Percentiles rank a stretch among this genome's conserved stretches.
phyloP scores from a whole-genome alignment of 768 basidiomycete genomes.

The Tephrocybe sp. region DNA sequence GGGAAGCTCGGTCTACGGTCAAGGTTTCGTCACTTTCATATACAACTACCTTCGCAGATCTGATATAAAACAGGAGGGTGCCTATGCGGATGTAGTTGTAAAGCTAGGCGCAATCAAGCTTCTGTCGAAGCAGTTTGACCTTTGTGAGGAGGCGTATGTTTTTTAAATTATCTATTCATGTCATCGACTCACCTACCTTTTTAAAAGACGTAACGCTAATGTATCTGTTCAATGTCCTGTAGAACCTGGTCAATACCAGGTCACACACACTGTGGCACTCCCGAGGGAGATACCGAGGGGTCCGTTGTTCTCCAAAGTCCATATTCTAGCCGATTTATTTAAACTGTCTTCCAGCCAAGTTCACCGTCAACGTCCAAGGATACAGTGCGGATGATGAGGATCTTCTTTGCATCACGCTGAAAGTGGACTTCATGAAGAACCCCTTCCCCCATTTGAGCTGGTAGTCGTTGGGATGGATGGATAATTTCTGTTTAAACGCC shows the following conservation, averaged over 20 bases:
- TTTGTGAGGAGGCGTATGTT: conserved; percentile 93
- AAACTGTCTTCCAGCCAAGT: conserved; percentile 63
- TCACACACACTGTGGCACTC: conserved; percentile 79
- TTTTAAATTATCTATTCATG: neutral
- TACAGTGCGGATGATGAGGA: conserved; percentile 72
- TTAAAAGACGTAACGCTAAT: conserved; percentile 66
- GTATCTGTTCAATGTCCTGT: conserved; percentile 84
- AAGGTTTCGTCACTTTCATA: conserved; percentile 42
- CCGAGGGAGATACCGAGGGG: conserved; percentile 91
- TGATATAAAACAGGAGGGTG: conserved; percentile 64
- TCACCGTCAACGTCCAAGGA: conserved; percentile 64
- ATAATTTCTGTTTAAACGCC: too few species aligned
- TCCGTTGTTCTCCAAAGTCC: conserved; percentile 22
- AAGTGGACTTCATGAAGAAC: conserved; percentile 68
- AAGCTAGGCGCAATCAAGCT: conserved; percentile 94
- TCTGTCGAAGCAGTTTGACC: conserved; percentile 77
- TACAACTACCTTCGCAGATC: too few species aligned
- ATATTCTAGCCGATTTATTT: conserved; percentile 6
- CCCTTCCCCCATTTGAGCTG: conserved; percentile 31
- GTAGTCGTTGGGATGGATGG: conserved; percentile 15
- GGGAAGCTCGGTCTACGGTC: conserved; percentile 52
- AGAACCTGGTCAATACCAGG: conserved; percentile 60
- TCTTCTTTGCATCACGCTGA: conserved; percentile 78
- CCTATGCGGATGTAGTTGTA: conserved; percentile 85
- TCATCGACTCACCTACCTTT: conserved; percentile 1